Percentiles rank a stretch among this genome's conserved stretches.
Evolutionary conservation across 352 stramenopile species (phyloP).

Genomic region (Globisporangium polare): DNA sequence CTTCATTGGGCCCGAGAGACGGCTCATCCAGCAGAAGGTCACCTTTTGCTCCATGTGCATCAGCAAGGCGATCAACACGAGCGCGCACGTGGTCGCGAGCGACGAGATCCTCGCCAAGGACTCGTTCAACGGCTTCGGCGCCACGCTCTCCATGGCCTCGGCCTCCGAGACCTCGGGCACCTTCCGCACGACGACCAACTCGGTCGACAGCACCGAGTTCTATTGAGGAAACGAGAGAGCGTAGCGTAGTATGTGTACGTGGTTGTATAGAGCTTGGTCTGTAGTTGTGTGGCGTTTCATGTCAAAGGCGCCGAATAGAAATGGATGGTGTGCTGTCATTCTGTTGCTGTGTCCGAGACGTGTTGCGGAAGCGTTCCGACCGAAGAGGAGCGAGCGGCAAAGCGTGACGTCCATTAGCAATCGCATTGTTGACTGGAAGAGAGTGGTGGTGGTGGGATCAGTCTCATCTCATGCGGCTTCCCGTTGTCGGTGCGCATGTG

Average conservation of each 20-base stretch:
- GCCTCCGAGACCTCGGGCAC: slow-evolving; percentile 1
- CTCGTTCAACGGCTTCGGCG: slow-evolving; percentile 14
- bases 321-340: too few relatives aligned
- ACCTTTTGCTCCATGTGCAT: slow-evolving; percentile 38
- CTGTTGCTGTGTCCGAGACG: too few relatives aligned
- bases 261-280: background rate
- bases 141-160: slow-evolving; percentile 5
- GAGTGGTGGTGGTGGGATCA: too few relatives aligned
- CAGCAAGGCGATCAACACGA: slow-evolving; percentile 32
- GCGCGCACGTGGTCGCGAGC: slow-evolving; percentile 20
- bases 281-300: background rate
- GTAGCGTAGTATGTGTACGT: background rate
- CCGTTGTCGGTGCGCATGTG: too few relatives aligned
- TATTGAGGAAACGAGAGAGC: background rate
- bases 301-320: background rate
- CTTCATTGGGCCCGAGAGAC: slow-evolving; percentile 28
- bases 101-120: slow-evolving; percentile 20
- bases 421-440: too few relatives aligned
- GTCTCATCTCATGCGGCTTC: too few relatives aligned
- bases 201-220: slow-evolving; percentile 9
- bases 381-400: too few relatives aligned
- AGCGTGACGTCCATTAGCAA: too few relatives aligned
- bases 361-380: too few relatives aligned
- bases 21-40: slow-evolving; percentile 33
- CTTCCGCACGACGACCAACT: slow-evolving; percentile 6